These are phyloP conservation scores for Aspergillus sojae DNA, from an alignment of 2,329 filamentous ascomycete species.

Conservation along the genomic window DNA sequence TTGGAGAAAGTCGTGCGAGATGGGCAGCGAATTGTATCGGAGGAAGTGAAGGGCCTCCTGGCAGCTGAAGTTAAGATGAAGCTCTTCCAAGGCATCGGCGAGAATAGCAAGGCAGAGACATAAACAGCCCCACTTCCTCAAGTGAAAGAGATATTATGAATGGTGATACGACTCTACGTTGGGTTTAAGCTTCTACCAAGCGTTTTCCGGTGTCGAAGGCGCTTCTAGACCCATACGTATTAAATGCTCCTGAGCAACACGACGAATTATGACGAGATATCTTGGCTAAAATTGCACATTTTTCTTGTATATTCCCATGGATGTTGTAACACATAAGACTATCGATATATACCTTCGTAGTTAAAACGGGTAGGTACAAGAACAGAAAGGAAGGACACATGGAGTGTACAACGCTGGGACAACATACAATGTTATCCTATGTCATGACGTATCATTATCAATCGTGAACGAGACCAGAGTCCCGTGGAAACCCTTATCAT, in stretches of 20 bases:
- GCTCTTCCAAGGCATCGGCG: conserved; percentile 50
- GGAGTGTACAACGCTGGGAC: conserved; percentile 11
- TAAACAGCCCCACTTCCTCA: conserved; percentile 6
- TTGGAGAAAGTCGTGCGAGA: conserved; percentile 58
- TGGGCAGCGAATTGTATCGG: conserved; percentile 59
- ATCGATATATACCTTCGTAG: conserved; percentile 16
- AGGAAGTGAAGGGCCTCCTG: conserved; percentile 53
- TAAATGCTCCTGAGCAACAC: neutral
- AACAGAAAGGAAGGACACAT: conserved; percentile 11
- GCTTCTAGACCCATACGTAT: neutral
- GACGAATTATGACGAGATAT: neutral
- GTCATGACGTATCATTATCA: conserved; percentile 25
- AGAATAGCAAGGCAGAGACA: conserved; percentile 21
- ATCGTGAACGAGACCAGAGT: conserved; percentile 12
- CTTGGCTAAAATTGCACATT: neutral
- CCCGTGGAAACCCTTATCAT: conserved; percentile 4
- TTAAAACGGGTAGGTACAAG: conserved; percentile 15
- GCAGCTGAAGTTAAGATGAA: conserved; percentile 56
- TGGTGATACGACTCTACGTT: neutral
- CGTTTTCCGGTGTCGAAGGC: neutral
- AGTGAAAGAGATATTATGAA: neutral
- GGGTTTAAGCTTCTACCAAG: neutral
- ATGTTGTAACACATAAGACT: neutral
- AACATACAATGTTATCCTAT: conserved; percentile 17
- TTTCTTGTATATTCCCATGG: neutral